phyloP scores from a whole-genome alignment of 805 yeast species.

The Candida verbasci region DNA sequence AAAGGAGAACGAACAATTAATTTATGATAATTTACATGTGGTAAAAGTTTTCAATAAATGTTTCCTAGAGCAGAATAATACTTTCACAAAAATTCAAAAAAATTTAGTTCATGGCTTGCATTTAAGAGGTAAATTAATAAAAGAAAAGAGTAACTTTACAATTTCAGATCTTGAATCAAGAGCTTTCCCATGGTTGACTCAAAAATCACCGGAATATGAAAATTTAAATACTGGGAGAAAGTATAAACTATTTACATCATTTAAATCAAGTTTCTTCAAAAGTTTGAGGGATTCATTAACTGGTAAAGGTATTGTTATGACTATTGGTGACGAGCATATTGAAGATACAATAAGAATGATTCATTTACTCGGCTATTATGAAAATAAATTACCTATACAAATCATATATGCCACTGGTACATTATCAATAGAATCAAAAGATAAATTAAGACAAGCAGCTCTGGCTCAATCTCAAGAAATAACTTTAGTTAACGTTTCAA shows the following conservation, averaged over 20 bases:
- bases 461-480: slow-evolving; percentile 22
- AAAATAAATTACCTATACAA: slow-evolving; percentile 30
- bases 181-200: slow-evolving; percentile 22
- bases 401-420: slow-evolving; percentile 21
- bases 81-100: slow-evolving; percentile 8
- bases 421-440: slow-evolving; percentile 20
- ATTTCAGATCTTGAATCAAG: slow-evolving; percentile 10
- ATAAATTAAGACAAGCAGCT: slow-evolving; percentile 15
- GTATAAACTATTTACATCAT: slow-evolving; percentile 1
- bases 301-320: slow-evolving; percentile 32
- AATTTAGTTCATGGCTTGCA: slow-evolving; percentile 4
- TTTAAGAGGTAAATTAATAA: neutral
- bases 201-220: slow-evolving; percentile 15
- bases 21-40: slow-evolving; percentile 22
- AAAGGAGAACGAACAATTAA: slow-evolving; percentile 14
- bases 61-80: slow-evolving; percentile 10
- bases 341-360: slow-evolving; percentile 19
- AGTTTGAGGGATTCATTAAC: slow-evolving; percentile 13
- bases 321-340: slow-evolving; percentile 24
- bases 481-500: slow-evolving; percentile 26
- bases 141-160: neutral
- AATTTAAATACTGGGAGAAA: slow-evolving; percentile 1
- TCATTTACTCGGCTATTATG: slow-evolving; percentile 22
- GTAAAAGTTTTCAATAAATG: slow-evolving; percentile 22
- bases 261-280: slow-evolving; percentile 4